A percentile compares a stretch with the other conserved stretches of the same genome.
Evolutionary conservation across 345 rosid genomes (phyloP).

Genomic region (Atalantia buxifolia): DNA sequence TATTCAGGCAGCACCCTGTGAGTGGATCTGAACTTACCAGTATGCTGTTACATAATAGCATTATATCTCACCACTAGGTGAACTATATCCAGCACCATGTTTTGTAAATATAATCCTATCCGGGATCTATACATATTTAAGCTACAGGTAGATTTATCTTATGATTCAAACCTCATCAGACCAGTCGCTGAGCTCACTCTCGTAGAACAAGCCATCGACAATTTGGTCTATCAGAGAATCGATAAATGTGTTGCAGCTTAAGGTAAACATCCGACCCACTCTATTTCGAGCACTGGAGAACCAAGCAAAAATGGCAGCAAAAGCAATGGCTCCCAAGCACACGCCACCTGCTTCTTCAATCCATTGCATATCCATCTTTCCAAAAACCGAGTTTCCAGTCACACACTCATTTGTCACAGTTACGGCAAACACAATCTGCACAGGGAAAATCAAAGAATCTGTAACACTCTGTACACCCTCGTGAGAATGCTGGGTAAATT

Average conservation of each 20-base stretch:
- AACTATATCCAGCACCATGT: too few relatives aligned
- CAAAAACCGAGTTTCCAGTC: constrained; percentile 76
- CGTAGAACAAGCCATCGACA: constrained; percentile 91
- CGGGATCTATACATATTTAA: not conserved
- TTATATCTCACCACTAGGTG: too few relatives aligned
- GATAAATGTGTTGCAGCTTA: constrained; percentile 70
- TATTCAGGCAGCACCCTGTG: too few relatives aligned
- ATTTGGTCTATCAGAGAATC: constrained; percentile 86
- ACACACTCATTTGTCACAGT: constrained; percentile 62
- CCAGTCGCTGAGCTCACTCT: constrained; percentile 55
- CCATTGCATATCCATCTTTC: constrained; percentile 76
- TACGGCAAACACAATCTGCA: constrained; percentile 82
- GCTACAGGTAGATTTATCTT: not conserved
- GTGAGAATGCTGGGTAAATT: not conserved
- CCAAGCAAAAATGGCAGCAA: constrained; percentile 77
- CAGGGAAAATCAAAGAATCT: not conserved
- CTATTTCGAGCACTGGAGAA: constrained; percentile 70
- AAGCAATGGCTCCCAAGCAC: constrained; percentile 63
- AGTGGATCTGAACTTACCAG: too few relatives aligned
- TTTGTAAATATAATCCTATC: too few relatives aligned
- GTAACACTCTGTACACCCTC: not conserved
- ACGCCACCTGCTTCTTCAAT: constrained; percentile 62
- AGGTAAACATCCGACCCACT: constrained; percentile 65
- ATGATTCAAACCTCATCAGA: constrained; percentile 50
- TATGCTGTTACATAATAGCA: too few relatives aligned